phyloP scores from a whole-genome alignment of 1,139 yeast genomes.

The Candida sojae region DNA sequence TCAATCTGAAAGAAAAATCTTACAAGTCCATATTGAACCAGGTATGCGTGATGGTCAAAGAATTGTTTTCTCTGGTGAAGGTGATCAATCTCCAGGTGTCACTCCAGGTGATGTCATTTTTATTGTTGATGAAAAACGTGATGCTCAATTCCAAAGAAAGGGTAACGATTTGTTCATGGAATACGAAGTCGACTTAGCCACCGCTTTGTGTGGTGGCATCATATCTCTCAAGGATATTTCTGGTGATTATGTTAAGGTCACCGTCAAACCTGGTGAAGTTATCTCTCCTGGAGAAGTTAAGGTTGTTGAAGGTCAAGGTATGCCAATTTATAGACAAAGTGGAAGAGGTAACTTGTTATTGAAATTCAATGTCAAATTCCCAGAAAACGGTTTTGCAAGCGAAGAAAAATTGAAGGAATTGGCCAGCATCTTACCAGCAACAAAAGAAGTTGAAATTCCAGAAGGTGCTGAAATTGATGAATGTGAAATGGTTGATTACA shows the following conservation, averaged over 20 bases:
- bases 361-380: slow-evolving; percentile 74
- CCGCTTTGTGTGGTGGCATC: slow-evolving; percentile 96
- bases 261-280: slow-evolving; percentile 89
- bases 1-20: slow-evolving; percentile 81
- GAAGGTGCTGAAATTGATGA: slow-evolving; percentile 75
- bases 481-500: slow-evolving; percentile 68
- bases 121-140: slow-evolving; percentile 86
- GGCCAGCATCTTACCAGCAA: slow-evolving; percentile 67
- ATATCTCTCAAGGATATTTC: slow-evolving; percentile 83
- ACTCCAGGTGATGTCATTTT: slow-evolving; percentile 97
- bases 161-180: slow-evolving; percentile 87
- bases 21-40: slow-evolving; percentile 93
- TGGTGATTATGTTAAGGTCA: slow-evolving; percentile 84
- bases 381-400: slow-evolving; percentile 58
- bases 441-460: slow-evolving; percentile 58
- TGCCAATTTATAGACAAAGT: slow-evolving; percentile 82
- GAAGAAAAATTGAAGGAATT: slow-evolving; percentile 68
- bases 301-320: slow-evolving; percentile 92
- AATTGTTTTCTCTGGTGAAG: slow-evolving; percentile 91
- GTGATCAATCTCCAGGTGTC: slow-evolving; percentile 95
- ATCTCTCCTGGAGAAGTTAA: slow-evolving; percentile 82
- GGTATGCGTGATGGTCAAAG: slow-evolving; percentile 97
- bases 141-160: slow-evolving; percentile 78
- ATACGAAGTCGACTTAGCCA: slow-evolving; percentile 85
- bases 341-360: slow-evolving; percentile 74